Base-by-base conservation (phyloP, 2,329 filamentous ascomycete genomes). In the Colletotrichum gigasporum region DNA sequence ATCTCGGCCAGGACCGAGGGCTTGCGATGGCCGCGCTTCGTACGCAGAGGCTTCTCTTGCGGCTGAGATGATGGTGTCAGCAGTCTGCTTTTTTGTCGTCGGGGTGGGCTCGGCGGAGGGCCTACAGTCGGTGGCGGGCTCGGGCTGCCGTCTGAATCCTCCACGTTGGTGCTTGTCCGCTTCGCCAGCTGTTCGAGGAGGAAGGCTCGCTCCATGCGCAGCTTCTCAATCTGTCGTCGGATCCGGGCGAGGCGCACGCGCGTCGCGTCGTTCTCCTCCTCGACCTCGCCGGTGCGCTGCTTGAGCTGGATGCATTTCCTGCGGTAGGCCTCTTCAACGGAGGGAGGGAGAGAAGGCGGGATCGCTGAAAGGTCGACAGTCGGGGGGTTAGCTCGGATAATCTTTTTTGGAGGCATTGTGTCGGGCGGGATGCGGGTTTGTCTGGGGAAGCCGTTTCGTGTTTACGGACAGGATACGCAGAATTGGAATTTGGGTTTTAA, bases 251-350 rank as follows among this genome's bases (percentile, higher is more conserved):
- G 91, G 53, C 93, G 91, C 55, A 93, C 82, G 56, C 93, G 88
- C 47, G 93, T 91, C 61, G 91, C 87, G 71, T 97, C 94, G 76
- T 97, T 97, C 73, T 93, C 91, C 65, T 93, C 90, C 76, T 98
- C 94, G 71, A 98, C 93, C 76, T 97, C 94, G 75, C 90, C 91
- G 68, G 96, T 92, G 66, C 96, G 91, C 71, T 93, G 91, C 80
- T 96, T 96, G 20, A 99, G 87, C 71, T 96, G 92, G 75, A 97
- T 93, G 78, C 95, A 98, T 87, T 99, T 98, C 69, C 93, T 89
- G 72, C 96, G 94, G 80, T 98, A 99, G 52, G 95, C 94, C 76
- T 95, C 91, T 79, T 99, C 95, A 67, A 98, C 94, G 14, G 94
- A 97, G 14, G 96, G 95, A 18, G 95, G 93, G 4, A 91, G 83